Base-by-base conservation (phyloP, 306 rosid genomes). In the Prunus davidiana region DNA sequence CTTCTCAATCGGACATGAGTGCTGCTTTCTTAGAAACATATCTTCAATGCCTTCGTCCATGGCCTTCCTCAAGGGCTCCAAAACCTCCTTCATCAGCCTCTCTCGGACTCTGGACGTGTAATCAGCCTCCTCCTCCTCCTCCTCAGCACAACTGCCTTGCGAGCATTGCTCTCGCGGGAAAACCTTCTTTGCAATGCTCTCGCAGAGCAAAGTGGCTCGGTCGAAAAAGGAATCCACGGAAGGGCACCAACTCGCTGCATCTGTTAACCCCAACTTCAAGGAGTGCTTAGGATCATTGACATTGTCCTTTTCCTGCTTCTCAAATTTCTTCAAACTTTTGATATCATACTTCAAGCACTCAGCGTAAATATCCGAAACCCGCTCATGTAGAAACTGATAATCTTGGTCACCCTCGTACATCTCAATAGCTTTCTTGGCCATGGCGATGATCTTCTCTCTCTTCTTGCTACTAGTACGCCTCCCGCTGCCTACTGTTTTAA, bases 201-300 rank as follows among this genome's bases (percentile, higher is more conserved):
- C 96, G 10, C 96, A 91, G 3, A 91, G 63, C 71, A 91, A 67
- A 0, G 90, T 86, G 6, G 89, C 77, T 0, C 78, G 86, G 13
- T 91, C 93, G 27, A 86, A 89, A 1, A 89, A 91, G 0, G 89
- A 87, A 45, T 87, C 93, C 14, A 91, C 63, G 0, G 93, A 89
- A 30, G 96, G 93, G 27, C 96, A 91, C 93, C 93, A 91, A n/a
- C 84, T 86, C 0, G 90, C 86, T 13, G 96, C 90, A 16, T 86
- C 79, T 19, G 64, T 24, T 22, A 24, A 24, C 32, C 24, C 8
- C 15, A 58, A 24, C 32, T 18, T 22, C 61, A 19, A 8, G 43
- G 25, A n/a, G 24, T 55, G 12, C 25, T n/a, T n/a, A 55, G 64
- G 15, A 58, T 58, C 64, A 24, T 24, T 58, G 14, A 3, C 16